Conservation (phyloP, 169 alveolate species). For the Plasmodium billcollinsi region DNA sequence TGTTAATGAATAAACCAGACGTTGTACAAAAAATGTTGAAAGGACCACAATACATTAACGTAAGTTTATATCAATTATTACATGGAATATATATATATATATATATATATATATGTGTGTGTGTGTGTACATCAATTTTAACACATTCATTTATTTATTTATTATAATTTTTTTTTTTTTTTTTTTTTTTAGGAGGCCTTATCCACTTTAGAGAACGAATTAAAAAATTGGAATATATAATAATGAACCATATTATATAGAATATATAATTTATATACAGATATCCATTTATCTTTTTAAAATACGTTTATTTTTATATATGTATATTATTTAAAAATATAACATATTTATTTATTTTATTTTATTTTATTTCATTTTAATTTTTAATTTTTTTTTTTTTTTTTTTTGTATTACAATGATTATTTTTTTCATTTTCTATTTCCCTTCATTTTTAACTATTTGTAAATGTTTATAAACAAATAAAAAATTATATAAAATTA, state of each 20-base stretch:
- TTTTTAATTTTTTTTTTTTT: neutral
- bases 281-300: no score
- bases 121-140: neutral
- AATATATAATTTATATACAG: no score
- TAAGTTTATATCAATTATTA: conserved; percentile 8
- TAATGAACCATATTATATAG: no score
- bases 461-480: no score
- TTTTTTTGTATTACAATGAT: neutral
- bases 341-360: no score
- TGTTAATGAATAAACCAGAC: conserved; percentile 69
- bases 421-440: no score
- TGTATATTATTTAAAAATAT: no score
- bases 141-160: neutral
- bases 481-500: no score
- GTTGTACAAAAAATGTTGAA: conserved; percentile 65
- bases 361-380: neutral
- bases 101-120: neutral
- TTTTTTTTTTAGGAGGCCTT: conserved; percentile 58
- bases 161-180: conserved; percentile 20
- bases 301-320: no score
- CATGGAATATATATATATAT: neutral
- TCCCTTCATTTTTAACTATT: no score
- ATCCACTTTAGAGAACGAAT: conserved; percentile 50
- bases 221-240: conserved; percentile 43
- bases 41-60: conserved; percentile 70